These are phyloP conservation scores for Lepiota venenata DNA, from an alignment of 768 basidiomycete genomes.

Conservation along the genomic window DNA sequence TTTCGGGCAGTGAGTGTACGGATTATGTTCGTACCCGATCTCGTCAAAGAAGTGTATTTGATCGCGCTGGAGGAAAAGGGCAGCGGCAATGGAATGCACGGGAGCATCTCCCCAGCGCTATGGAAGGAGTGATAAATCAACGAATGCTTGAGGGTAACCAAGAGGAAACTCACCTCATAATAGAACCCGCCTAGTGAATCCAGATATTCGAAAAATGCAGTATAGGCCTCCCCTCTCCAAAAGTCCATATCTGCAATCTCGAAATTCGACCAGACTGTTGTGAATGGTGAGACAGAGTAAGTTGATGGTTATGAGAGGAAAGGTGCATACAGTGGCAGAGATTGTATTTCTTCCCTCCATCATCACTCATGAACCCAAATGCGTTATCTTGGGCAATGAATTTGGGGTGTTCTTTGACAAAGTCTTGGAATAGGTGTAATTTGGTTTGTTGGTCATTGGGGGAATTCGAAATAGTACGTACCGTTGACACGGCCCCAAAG, in stretches of 20 bases:
- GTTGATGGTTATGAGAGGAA: slow-evolving; percentile 11
- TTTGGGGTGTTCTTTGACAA: slow-evolving; percentile 51
- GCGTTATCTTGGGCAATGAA: slow-evolving; percentile 57
- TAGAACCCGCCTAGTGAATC: slow-evolving; percentile 64
- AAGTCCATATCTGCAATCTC: slow-evolving; percentile 68
- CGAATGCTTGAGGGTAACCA: neutral
- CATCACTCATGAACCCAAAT: slow-evolving; percentile 47
- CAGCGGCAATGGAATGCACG: slow-evolving; percentile 66
- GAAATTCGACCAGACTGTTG: slow-evolving; percentile 59
- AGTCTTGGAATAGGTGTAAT: slow-evolving; percentile 34
- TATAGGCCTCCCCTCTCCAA: slow-evolving; percentile 64
- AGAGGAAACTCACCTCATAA: slow-evolving; percentile 49
- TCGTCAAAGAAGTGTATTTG: slow-evolving; percentile 75
- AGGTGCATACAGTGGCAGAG: slow-evolving; percentile 60
- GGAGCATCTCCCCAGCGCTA: slow-evolving; percentile 60
- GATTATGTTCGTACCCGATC: slow-evolving; percentile 75
- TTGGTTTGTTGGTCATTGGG: slow-evolving; percentile 6
- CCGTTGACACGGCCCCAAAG: slow-evolving; percentile 72
- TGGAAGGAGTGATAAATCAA: slow-evolving; percentile 16
- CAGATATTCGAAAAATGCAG: slow-evolving; percentile 61
- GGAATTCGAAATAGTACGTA: slow-evolving; percentile 19
- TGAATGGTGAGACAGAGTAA: neutral
- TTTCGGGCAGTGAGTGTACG: slow-evolving; percentile 67
- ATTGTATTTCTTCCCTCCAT: slow-evolving; percentile 62
- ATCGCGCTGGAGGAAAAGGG: slow-evolving; percentile 51